Base-by-base conservation (phyloP, 2,329 filamentous ascomycete species). In the Periglandula ipomoeae region DNA sequence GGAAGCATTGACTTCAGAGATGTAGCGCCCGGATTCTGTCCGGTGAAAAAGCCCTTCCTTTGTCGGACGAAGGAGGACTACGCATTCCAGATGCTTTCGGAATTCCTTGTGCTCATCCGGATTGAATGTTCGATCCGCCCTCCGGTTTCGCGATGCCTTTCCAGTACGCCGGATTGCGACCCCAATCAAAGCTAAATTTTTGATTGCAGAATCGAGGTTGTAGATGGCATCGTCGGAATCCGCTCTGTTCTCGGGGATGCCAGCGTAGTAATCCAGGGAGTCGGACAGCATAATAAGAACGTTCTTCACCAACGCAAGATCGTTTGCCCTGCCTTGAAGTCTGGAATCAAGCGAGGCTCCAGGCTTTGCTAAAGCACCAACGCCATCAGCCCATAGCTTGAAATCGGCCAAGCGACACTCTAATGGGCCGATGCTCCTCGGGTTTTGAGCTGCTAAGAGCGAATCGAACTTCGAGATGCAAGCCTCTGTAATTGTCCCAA, bases 341-440 rank as follows among this genome's bases (percentile, higher is more conserved):
- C 30, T 8, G 8, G 8, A 32, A 15, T 32, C 30, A 8, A 32
- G 30, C 30, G 30, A 54, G 4, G 48, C 52, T 9, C 35, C 48
- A 13, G 34, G 37, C 9, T 37, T 46, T 20, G 52, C 52, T 42
- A 50, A 35, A 4, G 52, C 52, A 22, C 52, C 50, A n/a, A 53
- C 52, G n/a, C 47, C 41, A 39, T 53, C 52, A 5, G 46, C 50
- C 52, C 52, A 53, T 3, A 53, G 37, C 17, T 45, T 46, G 20
- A 52, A 52, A n/a, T 53, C 52, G 5, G 52, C 50, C 15, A 44
- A 35, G 34, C 52, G 26, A 34, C 39, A 48, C 27, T 53, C 44
- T 17, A 49, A 35, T n/a, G 20, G 22, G n/a, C 37, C 24, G 11
- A 8, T 32, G 30, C 15, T 8, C 30, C 15, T 15, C 8, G 8